phyloP scores from a whole-genome alignment of 345 rosid genomes.

The Viola odorata region DNA sequence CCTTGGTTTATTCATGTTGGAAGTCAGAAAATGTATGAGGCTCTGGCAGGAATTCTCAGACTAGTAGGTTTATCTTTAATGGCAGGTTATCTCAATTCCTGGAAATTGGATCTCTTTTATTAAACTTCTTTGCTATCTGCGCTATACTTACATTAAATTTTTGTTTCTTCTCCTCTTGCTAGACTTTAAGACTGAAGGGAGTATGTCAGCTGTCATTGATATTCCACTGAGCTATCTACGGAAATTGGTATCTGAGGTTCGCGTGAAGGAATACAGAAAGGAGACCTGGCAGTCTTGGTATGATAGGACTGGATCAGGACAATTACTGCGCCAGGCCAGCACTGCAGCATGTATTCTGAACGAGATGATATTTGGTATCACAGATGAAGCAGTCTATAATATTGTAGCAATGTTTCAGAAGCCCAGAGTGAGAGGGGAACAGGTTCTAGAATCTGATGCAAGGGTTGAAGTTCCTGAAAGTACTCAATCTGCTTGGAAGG shows the following conservation, averaged over 20 bases:
- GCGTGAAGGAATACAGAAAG: constrained; percentile 49
- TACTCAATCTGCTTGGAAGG: constrained; percentile 45
- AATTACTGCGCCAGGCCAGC: constrained; percentile 70
- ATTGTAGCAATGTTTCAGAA: constrained; percentile 51
- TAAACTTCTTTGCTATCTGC: constrained; percentile 9
- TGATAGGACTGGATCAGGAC: constrained; percentile 66
- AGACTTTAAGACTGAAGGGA: constrained; percentile 56
- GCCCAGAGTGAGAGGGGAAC: constrained; percentile 30
- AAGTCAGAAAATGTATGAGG: constrained; percentile 58
- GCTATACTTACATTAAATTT: constrained; percentile 22
- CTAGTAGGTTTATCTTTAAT: constrained; percentile 76
- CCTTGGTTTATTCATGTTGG: constrained; percentile 84
- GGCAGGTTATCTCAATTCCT: constrained; percentile 62
- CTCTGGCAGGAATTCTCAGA: constrained; percentile 79
- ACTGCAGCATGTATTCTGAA: constrained; percentile 78
- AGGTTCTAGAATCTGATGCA: constrained; percentile 17
- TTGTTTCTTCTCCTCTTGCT: constrained; percentile 29
- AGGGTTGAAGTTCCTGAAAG: constrained; percentile 10
- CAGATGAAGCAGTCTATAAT: constrained; percentile 49
- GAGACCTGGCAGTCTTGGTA: constrained; percentile 89
- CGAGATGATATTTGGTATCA: constrained; percentile 84
- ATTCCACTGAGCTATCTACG: constrained; percentile 62
- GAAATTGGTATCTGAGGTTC: constrained; percentile 66
- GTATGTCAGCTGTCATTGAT: constrained; percentile 60
- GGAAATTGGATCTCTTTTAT: constrained; percentile 15